Conservation (phyloP, 192 early-diverging fungal genomes). For the Funneliformis geosporum region DNA sequence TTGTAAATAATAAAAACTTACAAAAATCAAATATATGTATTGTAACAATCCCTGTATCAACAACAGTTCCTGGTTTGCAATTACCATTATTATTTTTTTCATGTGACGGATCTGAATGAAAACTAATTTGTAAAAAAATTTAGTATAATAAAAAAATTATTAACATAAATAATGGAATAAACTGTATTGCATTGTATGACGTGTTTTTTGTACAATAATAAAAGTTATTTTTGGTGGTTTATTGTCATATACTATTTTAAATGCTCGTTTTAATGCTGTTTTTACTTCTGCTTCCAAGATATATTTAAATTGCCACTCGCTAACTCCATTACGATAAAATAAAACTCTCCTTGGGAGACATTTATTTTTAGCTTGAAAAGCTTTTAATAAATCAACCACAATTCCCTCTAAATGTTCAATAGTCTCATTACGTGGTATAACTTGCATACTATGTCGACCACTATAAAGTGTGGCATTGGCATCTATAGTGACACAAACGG, state of each 20-base stretch:
- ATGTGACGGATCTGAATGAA: conserved; percentile 63
- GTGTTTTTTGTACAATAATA: conserved; percentile 87
- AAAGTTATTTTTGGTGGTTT: conserved; percentile 74
- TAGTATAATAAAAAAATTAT: neutral
- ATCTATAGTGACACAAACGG: conserved; percentile 52
- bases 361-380: conserved; percentile 52
- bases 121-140: conserved; percentile 29
- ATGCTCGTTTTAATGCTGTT: neutral
- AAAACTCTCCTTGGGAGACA: conserved; percentile 71
- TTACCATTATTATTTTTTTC: conserved; percentile 71
- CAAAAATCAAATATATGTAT: neutral
- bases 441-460: conserved; percentile 47
- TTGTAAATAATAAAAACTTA: neutral
- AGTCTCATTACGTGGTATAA: conserved; percentile 62
- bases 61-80: conserved; percentile 59
- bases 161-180: neutral
- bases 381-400: conserved; percentile 61
- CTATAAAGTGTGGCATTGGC: conserved; percentile 55
- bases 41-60: conserved; percentile 3
- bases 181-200: conserved; percentile 65
- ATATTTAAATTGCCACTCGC: conserved; percentile 66
- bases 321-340: conserved; percentile 86
- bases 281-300: neutral
- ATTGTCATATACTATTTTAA: neutral
- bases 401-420: conserved; percentile 61